Conservation (phyloP, 2,329 filamentous ascomycete species). For the Trichoderma simmonsii region DNA sequence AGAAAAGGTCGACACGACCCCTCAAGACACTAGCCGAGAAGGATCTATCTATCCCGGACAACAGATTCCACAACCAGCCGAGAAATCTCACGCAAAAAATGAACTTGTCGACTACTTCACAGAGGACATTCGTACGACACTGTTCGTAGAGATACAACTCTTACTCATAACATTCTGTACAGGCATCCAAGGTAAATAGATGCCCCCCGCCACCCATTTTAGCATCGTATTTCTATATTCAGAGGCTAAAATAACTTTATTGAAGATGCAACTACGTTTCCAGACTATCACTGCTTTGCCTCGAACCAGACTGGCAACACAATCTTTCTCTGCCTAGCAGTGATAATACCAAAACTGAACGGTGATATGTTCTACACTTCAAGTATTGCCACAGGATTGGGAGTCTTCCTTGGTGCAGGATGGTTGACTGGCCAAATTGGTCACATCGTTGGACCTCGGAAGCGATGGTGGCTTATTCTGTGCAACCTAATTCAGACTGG, state of each 20-base stretch:
- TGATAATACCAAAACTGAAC: slow-evolving; percentile 47
- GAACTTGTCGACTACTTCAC: slow-evolving; percentile 22
- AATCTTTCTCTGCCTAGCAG: slow-evolving; percentile 53
- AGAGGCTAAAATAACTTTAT: background rate
- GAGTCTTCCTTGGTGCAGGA: slow-evolving; percentile 53
- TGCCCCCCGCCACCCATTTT: background rate
- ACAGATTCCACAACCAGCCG: background rate
- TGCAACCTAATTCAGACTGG: slow-evolving; percentile 54
- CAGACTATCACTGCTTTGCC: slow-evolving; percentile 60
- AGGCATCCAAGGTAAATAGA: slow-evolving; percentile 45
- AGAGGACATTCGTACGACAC: slow-evolving; percentile 36
- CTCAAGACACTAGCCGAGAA: slow-evolving; percentile 10
- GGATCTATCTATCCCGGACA: background rate
- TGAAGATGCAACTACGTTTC: slow-evolving; percentile 56
- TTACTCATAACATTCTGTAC: slow-evolving; percentile 49
- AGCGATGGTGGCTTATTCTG: slow-evolving; percentile 51
- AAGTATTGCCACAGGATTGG: slow-evolving; percentile 55
- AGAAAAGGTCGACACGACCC: background rate
- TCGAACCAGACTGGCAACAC: slow-evolving; percentile 66
- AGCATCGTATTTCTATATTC: background rate
- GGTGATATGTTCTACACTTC: slow-evolving; percentile 48
- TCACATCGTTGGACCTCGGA: slow-evolving; percentile 48
- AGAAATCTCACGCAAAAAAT: background rate
- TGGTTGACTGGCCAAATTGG: slow-evolving; percentile 56
- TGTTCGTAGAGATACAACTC: slow-evolving; percentile 45